A percentile compares a stretch with the other conserved stretches of the same genome.
phyloP scores from a whole-genome alignment of 2,329 filamentous ascomycete genomes.

The Chaetoscypha palmicola region DNA sequence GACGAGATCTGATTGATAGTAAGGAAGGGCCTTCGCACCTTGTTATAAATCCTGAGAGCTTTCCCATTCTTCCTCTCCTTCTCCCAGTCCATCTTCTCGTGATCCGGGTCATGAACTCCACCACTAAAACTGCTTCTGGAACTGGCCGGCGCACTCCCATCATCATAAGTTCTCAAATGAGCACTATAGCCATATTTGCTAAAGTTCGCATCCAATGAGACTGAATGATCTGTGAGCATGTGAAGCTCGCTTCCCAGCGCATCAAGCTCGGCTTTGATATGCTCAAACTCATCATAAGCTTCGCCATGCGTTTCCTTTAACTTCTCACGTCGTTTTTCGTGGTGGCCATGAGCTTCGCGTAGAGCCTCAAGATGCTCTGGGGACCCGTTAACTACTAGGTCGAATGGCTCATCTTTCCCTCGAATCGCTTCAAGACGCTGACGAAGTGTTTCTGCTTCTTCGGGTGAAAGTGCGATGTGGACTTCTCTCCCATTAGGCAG shows the following conservation, averaged over 20 bases:
- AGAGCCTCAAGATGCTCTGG: constrained; percentile 41
- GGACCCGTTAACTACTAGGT: constrained; percentile 53
- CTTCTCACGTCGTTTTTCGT: constrained; percentile 40
- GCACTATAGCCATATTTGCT: constrained; percentile 56
- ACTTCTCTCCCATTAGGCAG: constrained; percentile 49
- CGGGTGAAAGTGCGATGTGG: constrained; percentile 48
- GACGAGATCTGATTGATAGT: too few species aligned
- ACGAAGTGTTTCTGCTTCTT: constrained; percentile 44
- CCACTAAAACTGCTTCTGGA: constrained; percentile 21
- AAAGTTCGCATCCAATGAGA: constrained; percentile 54
- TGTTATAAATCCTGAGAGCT: constrained; percentile 50
- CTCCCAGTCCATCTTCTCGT: constrained; percentile 34
- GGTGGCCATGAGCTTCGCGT: constrained; percentile 44
- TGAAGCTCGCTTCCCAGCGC: constrained; percentile 46
- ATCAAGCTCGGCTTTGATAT: constrained; percentile 46
- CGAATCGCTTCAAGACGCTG: constrained; percentile 36
- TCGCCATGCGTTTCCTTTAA: constrained; percentile 44
- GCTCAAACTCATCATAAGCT: constrained; percentile 49
- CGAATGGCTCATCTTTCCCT: constrained; percentile 35
- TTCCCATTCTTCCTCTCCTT: constrained; percentile 32
- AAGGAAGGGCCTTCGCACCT: constrained; percentile 26
- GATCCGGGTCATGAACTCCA: constrained; percentile 21
- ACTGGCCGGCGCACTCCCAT: constrained; percentile 15
- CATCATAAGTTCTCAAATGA: constrained; percentile 44
- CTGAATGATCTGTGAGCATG: constrained; percentile 45